Evolutionary conservation across 2,329 filamentous ascomycete genomes (phyloP), one percentile per base, ranked within the genome.

Genomic region (Neopestalotiopsis rosae): DNA sequence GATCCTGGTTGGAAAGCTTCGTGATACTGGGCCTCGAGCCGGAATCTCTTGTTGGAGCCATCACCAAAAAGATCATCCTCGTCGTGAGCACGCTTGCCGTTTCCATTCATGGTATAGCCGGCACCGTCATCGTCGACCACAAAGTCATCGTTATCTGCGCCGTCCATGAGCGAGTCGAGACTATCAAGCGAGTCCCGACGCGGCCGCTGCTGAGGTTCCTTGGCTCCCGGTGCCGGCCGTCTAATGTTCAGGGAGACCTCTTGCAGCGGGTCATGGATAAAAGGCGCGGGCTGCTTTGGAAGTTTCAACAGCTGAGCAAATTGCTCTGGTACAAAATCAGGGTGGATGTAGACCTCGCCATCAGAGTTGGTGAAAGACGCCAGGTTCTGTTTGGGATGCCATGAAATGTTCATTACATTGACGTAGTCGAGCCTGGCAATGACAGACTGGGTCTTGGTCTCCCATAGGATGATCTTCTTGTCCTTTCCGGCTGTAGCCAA

Each of bases 121-220:
- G 94, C 95, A 12, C 95, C 95, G 77, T 99, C 96, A 72, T 99
- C 96, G 75, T 99, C 96, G 5, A 94, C 90, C 1, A 99, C 93
- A 78, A 98, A 99, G 71, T 94, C 94, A 57, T 94, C 92, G 32
- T 85, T 84, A 82, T 90, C 76, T 74, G 85, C 80, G 0, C 89
- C 89, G 24, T 87, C 90, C 2, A 97, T 86, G n/a, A 97, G 89
- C 66, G 94, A 94, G 78, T 96, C 94, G 2, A 97, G 84, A 56
- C 93, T 94, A 71, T 94, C 93, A 0, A 91, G 84, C 0, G 91
- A 91, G n/a, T 88, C 89, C 70, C 85, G 83, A 70, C 92, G 85
- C 63, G 84, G 84, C 66, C 85, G 83, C 67, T 87, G 69, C 87
- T 88, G 13, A 84, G 78, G 3, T 7, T 88, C 89, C 77, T 91